phyloP scores from a whole-genome alignment of 2,329 filamentous ascomycete species.

The Xylaria multiplex region DNA sequence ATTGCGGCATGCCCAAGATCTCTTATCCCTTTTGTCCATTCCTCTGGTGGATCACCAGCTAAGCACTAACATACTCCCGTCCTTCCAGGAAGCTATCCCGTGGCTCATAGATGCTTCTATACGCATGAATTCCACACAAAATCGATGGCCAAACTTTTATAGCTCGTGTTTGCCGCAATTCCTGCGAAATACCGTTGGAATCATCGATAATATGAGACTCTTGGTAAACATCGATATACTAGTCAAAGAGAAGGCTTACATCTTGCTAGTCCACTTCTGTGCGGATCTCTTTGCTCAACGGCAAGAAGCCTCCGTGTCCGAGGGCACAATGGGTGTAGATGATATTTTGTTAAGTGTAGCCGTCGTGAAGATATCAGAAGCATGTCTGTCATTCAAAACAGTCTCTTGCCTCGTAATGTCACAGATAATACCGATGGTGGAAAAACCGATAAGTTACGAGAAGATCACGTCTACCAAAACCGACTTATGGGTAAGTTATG shows the following conservation, averaged over 20 bases:
- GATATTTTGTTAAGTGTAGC: constrained; percentile 53
- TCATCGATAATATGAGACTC: constrained; percentile 19
- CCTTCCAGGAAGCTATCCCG: constrained; percentile 54
- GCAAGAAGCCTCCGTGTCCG: constrained; percentile 44
- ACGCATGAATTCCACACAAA: constrained; percentile 55
- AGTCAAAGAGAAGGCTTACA: constrained; percentile 51
- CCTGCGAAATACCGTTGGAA: constrained; percentile 48
- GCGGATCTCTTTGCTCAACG: constrained; percentile 52
- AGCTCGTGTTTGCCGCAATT: constrained; percentile 50
- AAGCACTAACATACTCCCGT: constrained; percentile 47
- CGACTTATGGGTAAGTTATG: constrained; percentile 55
- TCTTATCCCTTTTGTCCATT: constrained; percentile 57
- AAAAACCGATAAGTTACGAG: constrained; percentile 50
- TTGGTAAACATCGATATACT: constrained; percentile 31
- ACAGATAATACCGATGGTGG: constrained; percentile 56
- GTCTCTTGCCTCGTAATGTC: constrained; percentile 55
- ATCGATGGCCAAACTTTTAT: constrained; percentile 50
- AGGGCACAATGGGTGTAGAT: constrained; percentile 45
- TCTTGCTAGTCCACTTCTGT: constrained; percentile 56
- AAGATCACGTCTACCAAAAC: constrained; percentile 49
- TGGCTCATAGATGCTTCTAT: constrained; percentile 63
- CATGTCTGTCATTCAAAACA: constrained; percentile 46
- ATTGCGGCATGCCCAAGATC: constrained; percentile 57
- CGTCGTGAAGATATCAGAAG: constrained; percentile 53
- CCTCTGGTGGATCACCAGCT: constrained; percentile 51